Evolutionary conservation across 495 filamentous ascomycete species (phyloP).

Genomic region (Lichina pygmaea): DNA sequence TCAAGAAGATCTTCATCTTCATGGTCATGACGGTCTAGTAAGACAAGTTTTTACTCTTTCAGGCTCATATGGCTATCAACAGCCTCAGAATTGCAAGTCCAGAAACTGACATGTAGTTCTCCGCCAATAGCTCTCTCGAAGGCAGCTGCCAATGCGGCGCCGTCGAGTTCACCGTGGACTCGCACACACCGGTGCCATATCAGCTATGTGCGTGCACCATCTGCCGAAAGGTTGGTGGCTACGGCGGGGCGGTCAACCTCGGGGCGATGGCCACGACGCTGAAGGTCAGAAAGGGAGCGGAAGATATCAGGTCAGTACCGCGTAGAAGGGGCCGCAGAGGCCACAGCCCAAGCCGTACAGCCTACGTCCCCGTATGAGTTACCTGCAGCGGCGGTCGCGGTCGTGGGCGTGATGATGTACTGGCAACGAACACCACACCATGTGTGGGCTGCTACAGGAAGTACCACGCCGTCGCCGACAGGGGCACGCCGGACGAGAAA

Average conservation of each 20-base stretch:
- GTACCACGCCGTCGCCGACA: slow-evolving; percentile 22
- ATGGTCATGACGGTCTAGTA: no score
- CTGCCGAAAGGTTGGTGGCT: slow-evolving; percentile 25
- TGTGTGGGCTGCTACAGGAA: slow-evolving; percentile 11
- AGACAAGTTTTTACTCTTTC: neutral
- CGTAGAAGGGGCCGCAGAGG: neutral
- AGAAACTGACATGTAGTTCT: no score
- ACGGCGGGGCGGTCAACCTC: slow-evolving; percentile 22
- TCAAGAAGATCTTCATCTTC: no score
- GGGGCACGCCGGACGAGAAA: slow-evolving; percentile 18
- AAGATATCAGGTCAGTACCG: slow-evolving; percentile 19
- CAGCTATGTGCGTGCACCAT: slow-evolving; percentile 29
- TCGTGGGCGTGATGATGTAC: neutral
- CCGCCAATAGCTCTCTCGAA: slow-evolving; percentile 1
- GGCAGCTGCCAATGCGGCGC: slow-evolving; percentile 5
- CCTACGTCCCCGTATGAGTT: neutral
- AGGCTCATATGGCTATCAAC: neutral
- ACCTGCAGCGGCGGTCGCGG: neutral
- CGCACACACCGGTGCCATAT: slow-evolving; percentile 25
- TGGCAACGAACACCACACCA: neutral
- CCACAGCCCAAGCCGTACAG: neutral
- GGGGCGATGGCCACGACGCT: slow-evolving; percentile 21
- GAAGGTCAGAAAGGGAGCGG: slow-evolving; percentile 19
- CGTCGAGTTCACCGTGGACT: slow-evolving; percentile 23
- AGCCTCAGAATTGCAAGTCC: neutral